A percentile compares a stretch with the other conserved stretches of the same genome.
These are phyloP conservation scores for Aspergillus ochraceus DNA, from an alignment of 2,329 filamentous ascomycete species.

Conservation along the genomic window DNA sequence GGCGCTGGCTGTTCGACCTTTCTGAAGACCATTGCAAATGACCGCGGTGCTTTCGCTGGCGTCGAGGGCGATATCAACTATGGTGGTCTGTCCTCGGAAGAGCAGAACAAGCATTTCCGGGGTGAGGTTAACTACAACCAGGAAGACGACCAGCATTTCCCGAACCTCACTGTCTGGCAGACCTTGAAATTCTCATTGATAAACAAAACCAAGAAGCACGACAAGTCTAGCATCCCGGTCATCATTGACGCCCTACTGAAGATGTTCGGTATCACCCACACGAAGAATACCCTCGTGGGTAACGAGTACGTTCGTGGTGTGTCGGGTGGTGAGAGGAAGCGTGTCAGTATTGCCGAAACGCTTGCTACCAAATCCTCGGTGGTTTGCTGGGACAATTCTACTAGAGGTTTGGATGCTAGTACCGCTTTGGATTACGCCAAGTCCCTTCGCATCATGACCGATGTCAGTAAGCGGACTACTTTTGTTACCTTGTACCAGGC, in stretches of 20 bases:
- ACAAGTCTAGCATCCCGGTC: slow-evolving; percentile 63
- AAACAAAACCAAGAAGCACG: slow-evolving; percentile 71
- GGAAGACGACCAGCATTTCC: slow-evolving; percentile 75
- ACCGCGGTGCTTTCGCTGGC: slow-evolving; percentile 63
- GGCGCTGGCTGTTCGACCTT: slow-evolving; percentile 76
- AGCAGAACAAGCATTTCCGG: slow-evolving; percentile 67
- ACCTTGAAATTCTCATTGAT: slow-evolving; percentile 73
- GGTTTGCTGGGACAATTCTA: slow-evolving; percentile 78
- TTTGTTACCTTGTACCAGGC: slow-evolving; percentile 72
- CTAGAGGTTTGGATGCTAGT: slow-evolving; percentile 74
- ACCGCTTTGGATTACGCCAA: slow-evolving; percentile 77
- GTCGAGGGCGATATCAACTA: slow-evolving; percentile 72
- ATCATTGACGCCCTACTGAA: slow-evolving; percentile 70
- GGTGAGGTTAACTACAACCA: slow-evolving; percentile 78
- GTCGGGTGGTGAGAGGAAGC: slow-evolving; percentile 77
- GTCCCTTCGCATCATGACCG: slow-evolving; percentile 70
- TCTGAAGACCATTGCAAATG: slow-evolving; percentile 72
- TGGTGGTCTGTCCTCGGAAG: slow-evolving; percentile 67
- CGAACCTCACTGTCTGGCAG: slow-evolving; percentile 73
- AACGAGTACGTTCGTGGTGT: slow-evolving; percentile 72
- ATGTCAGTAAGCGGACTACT: slow-evolving; percentile 70
- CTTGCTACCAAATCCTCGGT: slow-evolving; percentile 72
- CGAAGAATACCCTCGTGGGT: slow-evolving; percentile 72
- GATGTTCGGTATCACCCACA: slow-evolving; percentile 78
- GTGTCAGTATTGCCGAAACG: slow-evolving; percentile 76